phyloP scores from a whole-genome alignment of 306 rosid species.

The Lathyrus sativus region DNA sequence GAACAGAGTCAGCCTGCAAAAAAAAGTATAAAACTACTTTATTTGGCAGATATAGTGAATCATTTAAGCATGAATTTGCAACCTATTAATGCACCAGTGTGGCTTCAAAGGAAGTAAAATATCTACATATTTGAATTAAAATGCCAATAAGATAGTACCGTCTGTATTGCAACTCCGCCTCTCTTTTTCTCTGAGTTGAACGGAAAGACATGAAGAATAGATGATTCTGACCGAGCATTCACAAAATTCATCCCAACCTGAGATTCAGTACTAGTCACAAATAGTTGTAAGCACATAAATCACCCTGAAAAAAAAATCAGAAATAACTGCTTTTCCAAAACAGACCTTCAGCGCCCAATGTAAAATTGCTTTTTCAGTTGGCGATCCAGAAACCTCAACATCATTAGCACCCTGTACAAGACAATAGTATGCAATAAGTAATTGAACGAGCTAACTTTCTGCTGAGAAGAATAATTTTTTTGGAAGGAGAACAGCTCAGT shows the following conservation, averaged over 20 bases:
- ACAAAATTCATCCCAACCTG: slow-evolving; percentile 95
- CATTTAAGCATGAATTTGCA: slow-evolving; percentile 10
- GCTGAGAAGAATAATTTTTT: neutral
- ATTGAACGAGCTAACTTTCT: slow-evolving; percentile 2
- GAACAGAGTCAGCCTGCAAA: slow-evolving; percentile 67
- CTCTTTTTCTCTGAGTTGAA: slow-evolving; percentile 93
- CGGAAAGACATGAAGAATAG: slow-evolving; percentile 79
- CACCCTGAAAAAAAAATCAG: neutral
- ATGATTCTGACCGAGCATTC: slow-evolving; percentile 59
- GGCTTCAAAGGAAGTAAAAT: slow-evolving; percentile 13
- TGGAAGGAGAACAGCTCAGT: neutral
- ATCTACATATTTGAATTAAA: slow-evolving; percentile 23
- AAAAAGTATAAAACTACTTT: slow-evolving; percentile 13
- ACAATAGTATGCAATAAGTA: slow-evolving; percentile 18
- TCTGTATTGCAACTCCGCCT: slow-evolving; percentile 80
- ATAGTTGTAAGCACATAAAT: neutral
- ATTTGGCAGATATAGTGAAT: slow-evolving; percentile 14
- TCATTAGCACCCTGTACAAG: slow-evolving; percentile 57
- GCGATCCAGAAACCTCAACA: slow-evolving; percentile 88
- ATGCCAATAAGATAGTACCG: slow-evolving; percentile 53
- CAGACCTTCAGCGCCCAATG: slow-evolving; percentile 73
- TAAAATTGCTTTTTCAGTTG: slow-evolving; percentile 94
- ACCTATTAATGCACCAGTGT: neutral
- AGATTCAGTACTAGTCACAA: slow-evolving; percentile 32
- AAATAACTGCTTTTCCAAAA: neutral